phyloP scores from a whole-genome alignment of 345 rosid species.

The Citrus sinensis region DVS_A1.0 CM039163.1:31356501-31357000 shows the following conservation, averaged over 20 bases:
- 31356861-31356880: slow-evolving; percentile 14
- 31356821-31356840: not conserved
- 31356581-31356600: slow-evolving; percentile 10
- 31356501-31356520: not conserved
- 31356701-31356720: slow-evolving; percentile 13
- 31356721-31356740: slow-evolving; percentile 80
- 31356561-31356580: not conserved
- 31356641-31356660: not conserved
- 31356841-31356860: slow-evolving; percentile 17
- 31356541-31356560: not conserved
- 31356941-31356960: slow-evolving; percentile 41
- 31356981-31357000: slow-evolving; percentile 53
- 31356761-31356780: slow-evolving; percentile 47
- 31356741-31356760: slow-evolving; percentile 75
- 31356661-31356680: not conserved
- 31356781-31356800: slow-evolving; percentile 20
- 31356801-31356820: slow-evolving; percentile 15
- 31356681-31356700: not conserved
- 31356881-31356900: slow-evolving; percentile 1
- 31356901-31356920: slow-evolving; percentile 1
- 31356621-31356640: not conserved
- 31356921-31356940: not conserved
- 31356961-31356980: slow-evolving; percentile 59
- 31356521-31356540: not conserved
- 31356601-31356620: slow-evolving; percentile 6